Evolutionary conservation across 1,284 basidiomycete species (phyloP).

Genomic region (Moesziomyces globuligerus): DNA sequence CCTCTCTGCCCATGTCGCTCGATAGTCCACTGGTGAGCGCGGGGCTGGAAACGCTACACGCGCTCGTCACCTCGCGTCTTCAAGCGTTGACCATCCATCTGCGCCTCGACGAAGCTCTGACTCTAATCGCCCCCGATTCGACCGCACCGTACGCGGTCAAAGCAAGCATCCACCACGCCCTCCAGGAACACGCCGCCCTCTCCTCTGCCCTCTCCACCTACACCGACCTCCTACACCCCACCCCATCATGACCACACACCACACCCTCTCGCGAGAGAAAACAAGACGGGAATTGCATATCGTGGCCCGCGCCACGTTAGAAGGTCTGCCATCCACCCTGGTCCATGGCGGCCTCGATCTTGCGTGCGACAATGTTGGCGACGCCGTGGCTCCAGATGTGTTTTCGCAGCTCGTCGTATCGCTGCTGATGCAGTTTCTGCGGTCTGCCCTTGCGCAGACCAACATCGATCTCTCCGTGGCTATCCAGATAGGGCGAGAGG

Average conservation of each 20-base stretch:
- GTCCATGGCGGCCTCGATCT: conserved; percentile 80
- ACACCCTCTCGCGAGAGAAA: too few relatives aligned
- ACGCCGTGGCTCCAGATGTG: conserved; percentile 89
- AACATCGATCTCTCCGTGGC: conserved; percentile 91
- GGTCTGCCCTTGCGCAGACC: conserved; percentile 88
- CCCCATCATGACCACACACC: not conserved
- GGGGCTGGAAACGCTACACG: conserved; percentile 10
- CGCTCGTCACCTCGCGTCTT: not conserved
- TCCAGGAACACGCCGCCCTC: conserved; percentile 27
- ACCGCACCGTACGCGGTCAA: conserved; percentile 6
- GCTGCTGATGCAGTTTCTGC: conserved; percentile 83
- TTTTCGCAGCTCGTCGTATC: conserved; percentile 92
- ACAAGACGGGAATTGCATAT: not conserved
- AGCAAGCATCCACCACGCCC: conserved; percentile 31
- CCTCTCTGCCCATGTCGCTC: not conserved
- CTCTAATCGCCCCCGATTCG: not conserved
- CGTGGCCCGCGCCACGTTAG: conserved; percentile 64
- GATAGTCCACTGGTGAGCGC: not conserved
- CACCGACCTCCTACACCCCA: conserved; percentile 5
- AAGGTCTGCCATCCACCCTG: conserved; percentile 91
- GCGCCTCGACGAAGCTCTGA: conserved; percentile 3
- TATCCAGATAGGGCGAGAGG: conserved; percentile 87
- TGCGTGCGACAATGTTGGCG: conserved; percentile 87
- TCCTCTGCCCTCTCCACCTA: conserved; percentile 1
- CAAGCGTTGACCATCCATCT: not conserved